A percentile compares a stretch with the other conserved stretches of the same genome.
Evolutionary conservation across 495 filamentous ascomycete species (phyloP).

Genomic region (Aspergillus steynii): DNA sequence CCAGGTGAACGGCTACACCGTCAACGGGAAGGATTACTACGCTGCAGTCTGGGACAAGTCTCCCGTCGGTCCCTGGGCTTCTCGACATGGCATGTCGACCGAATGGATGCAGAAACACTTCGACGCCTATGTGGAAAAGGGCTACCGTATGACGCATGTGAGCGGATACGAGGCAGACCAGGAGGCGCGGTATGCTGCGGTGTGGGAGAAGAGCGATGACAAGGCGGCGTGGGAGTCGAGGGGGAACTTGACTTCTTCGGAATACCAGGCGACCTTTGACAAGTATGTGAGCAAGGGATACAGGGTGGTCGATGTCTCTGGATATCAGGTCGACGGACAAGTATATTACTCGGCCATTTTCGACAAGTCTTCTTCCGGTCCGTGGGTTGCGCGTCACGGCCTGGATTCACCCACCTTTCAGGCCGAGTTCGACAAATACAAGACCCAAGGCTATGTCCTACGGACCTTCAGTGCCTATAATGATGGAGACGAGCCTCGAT

Average conservation of each 20-base stretch:
- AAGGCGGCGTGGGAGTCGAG: constrained; percentile 13
- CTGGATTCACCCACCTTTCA: constrained; percentile 22
- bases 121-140: constrained; percentile 13
- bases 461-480: constrained; percentile 20
- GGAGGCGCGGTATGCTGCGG: constrained; percentile 12
- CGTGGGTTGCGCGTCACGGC: constrained; percentile 20
- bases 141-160: constrained; percentile 19
- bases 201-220: constrained; percentile 22
- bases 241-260: constrained; percentile 12
- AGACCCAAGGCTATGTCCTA: constrained; percentile 18
- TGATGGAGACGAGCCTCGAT: constrained; percentile 16
- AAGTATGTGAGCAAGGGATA: constrained; percentile 20
- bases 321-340: constrained; percentile 14
- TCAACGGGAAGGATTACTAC: constrained; percentile 15
- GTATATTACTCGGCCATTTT: constrained; percentile 23
- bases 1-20: constrained; percentile 22
- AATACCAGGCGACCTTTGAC: constrained; percentile 21
- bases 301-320: constrained; percentile 21
- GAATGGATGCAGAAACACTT: constrained; percentile 13
- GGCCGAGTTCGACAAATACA: constrained; percentile 19
- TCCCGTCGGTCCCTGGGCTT: constrained; percentile 8
- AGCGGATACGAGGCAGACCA: constrained; percentile 22
- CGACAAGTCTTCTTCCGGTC: constrained; percentile 20
- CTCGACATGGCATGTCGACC: constrained; percentile 18
- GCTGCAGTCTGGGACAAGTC: constrained; percentile 26